These are phyloP conservation scores for Solanum rostratum DNA, from an alignment of 257 asterid species.

Conservation along the genomic window DNA sequence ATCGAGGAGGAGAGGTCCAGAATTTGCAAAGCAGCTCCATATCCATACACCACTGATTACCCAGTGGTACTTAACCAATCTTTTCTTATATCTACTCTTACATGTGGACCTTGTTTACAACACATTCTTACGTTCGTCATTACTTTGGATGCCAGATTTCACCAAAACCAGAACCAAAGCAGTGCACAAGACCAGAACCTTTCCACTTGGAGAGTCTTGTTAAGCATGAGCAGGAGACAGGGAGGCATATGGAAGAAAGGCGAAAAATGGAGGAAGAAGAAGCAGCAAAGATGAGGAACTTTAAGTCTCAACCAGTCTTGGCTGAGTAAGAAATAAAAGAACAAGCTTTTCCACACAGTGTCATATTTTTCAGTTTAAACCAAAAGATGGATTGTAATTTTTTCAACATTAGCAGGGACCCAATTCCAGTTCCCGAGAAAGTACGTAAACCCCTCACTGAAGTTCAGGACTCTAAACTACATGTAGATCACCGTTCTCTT, in stretches of 20 bases:
- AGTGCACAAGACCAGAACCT: conserved; percentile 84
- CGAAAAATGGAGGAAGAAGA: conserved; percentile 55
- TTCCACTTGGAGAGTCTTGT: conserved; percentile 71
- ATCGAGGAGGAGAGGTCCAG: conserved; percentile 78
- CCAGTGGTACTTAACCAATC: conserved; percentile 50
- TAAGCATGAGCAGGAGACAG: conserved; percentile 86
- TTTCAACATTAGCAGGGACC: conserved; percentile 46
- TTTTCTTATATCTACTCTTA: background rate
- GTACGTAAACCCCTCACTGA: conserved; percentile 74
- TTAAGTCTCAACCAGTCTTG: conserved; percentile 80
- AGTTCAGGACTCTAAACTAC: conserved; percentile 71
- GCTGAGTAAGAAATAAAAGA: conserved; percentile 39
- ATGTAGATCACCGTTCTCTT: conserved; percentile 52
- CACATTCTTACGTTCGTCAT: background rate
- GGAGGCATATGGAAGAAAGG: conserved; percentile 78
- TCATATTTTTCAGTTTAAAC: background rate
- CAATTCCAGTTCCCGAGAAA: conserved; percentile 76
- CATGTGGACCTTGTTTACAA: background rate
- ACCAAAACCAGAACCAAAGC: conserved; percentile 89
- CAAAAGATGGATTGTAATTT: background rate
- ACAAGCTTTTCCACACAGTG: background rate
- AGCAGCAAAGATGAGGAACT: conserved; percentile 70
- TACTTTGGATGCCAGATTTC: conserved; percentile 45
- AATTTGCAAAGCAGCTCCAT: conserved; percentile 77
- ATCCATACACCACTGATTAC: conserved; percentile 95